Evolutionary conservation across 257 asterid genomes (phyloP), one percentile per base, ranked within the genome.

Genomic region (Solanum corneliomulleri): DNA sequence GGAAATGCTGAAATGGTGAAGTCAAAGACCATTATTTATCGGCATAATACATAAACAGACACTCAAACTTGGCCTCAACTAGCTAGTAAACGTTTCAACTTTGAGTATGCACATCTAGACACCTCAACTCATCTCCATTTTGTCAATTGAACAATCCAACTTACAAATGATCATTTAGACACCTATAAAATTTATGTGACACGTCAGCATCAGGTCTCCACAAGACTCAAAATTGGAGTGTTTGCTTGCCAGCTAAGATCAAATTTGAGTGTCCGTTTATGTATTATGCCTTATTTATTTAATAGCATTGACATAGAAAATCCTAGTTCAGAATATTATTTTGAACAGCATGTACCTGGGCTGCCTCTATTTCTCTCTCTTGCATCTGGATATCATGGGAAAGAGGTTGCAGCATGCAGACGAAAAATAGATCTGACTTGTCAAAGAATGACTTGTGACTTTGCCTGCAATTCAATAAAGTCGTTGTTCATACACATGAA

Each of bases 291-390:
- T 2, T 62, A 62, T 2, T 62, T 11, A 11, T 4, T 27, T 42
- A 84, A 23, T 20, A 84, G 75, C 35, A 39, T 23, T 85, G 27
- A 68, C 64, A 84, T 39, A 16, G 39, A 13, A 69, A 15, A 29
- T 58, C 42, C 80, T 85, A 41, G 41, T 1, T 29, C 78, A 27
- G 21, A 45, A 25, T 41, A 11, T 27, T 82, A 82, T 44, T 81
- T 20, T 45, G 21, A 39, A 12, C 80, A 86, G 11, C 52, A 29
- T 72, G 72, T 87, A 97, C 99, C 99, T 95, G 94, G 80, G 99
- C 99, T 60, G 98, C 99, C 95, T 94, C 99, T 44, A 97, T 95
- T 92, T 97, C 99, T 86, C 92, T 66, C 90, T 94, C 98, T 91
- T 97, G 99, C 18, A 90, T 93, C 41, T 84, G 90, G 88, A 97